Conservation (phyloP, 148 eudicot genomes). For the Cornus florida region DNA sequence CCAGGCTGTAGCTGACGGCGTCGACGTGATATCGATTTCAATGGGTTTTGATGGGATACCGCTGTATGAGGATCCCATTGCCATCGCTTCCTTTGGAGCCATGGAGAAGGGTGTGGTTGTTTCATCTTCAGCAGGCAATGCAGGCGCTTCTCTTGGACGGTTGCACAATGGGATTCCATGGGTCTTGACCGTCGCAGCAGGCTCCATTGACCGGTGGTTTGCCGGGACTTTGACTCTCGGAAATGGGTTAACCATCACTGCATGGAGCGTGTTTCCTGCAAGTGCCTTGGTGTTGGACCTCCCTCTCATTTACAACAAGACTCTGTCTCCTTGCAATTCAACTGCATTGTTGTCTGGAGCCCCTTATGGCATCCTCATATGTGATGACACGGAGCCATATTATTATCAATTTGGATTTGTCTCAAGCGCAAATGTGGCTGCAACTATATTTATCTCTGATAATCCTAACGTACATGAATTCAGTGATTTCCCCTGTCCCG, state of each 20-base stretch:
- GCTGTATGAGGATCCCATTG: slow-evolving; percentile 23
- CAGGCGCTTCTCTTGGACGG: neutral
- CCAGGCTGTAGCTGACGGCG: slow-evolving; percentile 32
- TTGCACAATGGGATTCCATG: slow-evolving; percentile 34
- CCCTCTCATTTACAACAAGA: slow-evolving; percentile 20
- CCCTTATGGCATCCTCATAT: slow-evolving; percentile 11
- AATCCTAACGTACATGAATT: neutral
- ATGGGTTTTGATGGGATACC: slow-evolving; percentile 19
- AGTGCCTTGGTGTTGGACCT: slow-evolving; percentile 13
- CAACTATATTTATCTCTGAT: slow-evolving; percentile 17
- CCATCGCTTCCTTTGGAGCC: slow-evolving; percentile 35
- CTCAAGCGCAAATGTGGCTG: neutral
- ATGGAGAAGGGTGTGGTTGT: slow-evolving; percentile 35
- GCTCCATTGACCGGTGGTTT: slow-evolving; percentile 23
- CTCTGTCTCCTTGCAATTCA: slow-evolving; percentile 19
- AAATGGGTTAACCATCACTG: slow-evolving; percentile 18
- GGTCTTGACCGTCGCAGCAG: slow-evolving; percentile 33
- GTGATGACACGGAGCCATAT: neutral
- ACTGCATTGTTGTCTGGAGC: neutral
- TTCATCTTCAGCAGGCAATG: slow-evolving; percentile 33
- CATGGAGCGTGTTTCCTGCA: slow-evolving; percentile 32
- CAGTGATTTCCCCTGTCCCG: slow-evolving; percentile 9
- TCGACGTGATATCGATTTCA: slow-evolving; percentile 35
- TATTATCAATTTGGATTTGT: neutral
- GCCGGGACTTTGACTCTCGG: slow-evolving; percentile 31